Conservation (phyloP, 176 grass and related monocot genomes). For the Zoysia pacifica region DNA sequence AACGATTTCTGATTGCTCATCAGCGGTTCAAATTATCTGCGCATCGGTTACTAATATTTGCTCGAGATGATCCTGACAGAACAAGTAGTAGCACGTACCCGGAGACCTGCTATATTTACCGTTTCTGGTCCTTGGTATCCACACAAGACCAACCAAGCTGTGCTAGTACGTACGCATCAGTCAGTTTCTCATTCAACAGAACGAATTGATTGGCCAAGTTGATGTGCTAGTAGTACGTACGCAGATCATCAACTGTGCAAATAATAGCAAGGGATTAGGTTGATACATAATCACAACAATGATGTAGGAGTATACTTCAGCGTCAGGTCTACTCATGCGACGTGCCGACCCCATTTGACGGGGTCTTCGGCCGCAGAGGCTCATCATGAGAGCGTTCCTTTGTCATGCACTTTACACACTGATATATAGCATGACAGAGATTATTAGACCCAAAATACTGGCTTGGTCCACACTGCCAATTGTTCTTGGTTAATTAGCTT, state of each 20-base stretch:
- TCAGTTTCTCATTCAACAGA: background rate
- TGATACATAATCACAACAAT: conserved; percentile 10
- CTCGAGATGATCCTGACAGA: too few species aligned
- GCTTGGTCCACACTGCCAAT: background rate
- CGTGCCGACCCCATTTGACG: conserved; percentile 42
- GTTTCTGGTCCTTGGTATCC: too few species aligned
- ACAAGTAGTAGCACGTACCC: too few species aligned
- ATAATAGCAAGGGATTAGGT: conserved; percentile 29
- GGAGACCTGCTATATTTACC: too few species aligned
- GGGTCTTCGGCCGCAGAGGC: conserved; percentile 7
- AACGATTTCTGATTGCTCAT: too few species aligned
- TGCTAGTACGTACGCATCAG: background rate
- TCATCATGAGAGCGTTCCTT: conserved; percentile 10
- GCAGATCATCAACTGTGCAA: background rate
- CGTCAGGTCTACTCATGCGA: conserved; percentile 31
- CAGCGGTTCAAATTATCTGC: too few species aligned
- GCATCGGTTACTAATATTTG: too few species aligned
- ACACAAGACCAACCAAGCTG: background rate
- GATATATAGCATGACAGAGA: background rate
- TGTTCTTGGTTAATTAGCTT: background rate
- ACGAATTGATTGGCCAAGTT: conserved; percentile 3
- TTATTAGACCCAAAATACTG: background rate
- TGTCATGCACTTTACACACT: background rate
- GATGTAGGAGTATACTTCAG: background rate
- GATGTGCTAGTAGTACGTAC: background rate